Base-by-base conservation (phyloP, 371 early-diverging fungal species). In the Mycotypha africana region DNA sequence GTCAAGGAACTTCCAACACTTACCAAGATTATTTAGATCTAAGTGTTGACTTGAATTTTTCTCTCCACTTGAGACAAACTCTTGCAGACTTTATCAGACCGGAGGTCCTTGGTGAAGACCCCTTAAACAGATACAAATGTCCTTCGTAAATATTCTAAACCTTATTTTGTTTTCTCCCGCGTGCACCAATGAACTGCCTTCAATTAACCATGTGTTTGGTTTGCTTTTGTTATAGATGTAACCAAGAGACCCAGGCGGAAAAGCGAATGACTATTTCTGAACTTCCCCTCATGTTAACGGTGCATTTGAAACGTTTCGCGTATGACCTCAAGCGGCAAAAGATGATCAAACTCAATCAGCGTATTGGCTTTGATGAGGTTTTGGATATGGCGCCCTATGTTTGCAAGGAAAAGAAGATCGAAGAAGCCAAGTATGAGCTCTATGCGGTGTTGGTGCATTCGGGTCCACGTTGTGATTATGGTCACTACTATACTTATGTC, bases 391-490 rank as follows among this genome's bases (percentile, higher is more conserved):
- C 70, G 3, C 71, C 76, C 8, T 84, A 55, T 46, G 53, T 76
- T 28, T 55, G 74, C 42, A 40, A 51, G 45, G 53, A 56, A 20
- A 38, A 60, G 41, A 37, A 52, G 35, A 22, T 61, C n/a, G 41
- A 70, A 14, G 42, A 22, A 15, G 32, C 53, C 10, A 12, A 12
- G 0, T 93, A 93, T 54, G 53, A 65, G 2, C 56, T 93, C 5
- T 86, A 88, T 64, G 90, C 82, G 15, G 85, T 91, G 0, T 70
- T 90, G 12, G 88, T 84, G 0, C 93, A 93, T 58, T 55, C 67
- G 22, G 93, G 93, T 3, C 48, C 66, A 22, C 65, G 84, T 0
- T 82, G 84, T 45, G 70, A 82, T 39, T 81, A 82, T 16, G 93
- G 93, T 1, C 93, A 93, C 59, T 93, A 93, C 49, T 73, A 65